phyloP scores from a whole-genome alignment of 768 basidiomycete genomes.

The Phylloporus scabripes region DNA sequence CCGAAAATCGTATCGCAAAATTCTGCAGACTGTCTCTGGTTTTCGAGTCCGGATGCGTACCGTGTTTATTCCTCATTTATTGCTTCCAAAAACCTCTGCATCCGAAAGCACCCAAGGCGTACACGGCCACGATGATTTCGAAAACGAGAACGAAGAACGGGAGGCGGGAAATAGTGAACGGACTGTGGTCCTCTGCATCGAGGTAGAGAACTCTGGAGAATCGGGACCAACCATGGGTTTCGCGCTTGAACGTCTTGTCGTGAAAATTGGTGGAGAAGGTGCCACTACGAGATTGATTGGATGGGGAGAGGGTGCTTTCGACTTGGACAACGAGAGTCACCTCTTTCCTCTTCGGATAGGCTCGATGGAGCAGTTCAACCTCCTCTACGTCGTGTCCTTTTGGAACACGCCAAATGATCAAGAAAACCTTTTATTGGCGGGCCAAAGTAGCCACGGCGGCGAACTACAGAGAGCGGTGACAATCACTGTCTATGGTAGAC shows the following conservation, averaged over 20 bases:
- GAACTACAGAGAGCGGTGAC: conserved; percentile 73
- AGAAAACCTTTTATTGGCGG: conserved; percentile 32
- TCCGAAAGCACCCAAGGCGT: conserved; percentile 29
- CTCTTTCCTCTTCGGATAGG: conserved; percentile 72
- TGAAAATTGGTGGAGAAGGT: conserved; percentile 69
- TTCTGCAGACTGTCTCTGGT: conserved; percentile 72
- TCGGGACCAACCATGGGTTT: conserved; percentile 58
- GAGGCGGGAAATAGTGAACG: conserved; percentile 75
- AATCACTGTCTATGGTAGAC: conserved; percentile 74
- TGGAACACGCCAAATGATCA: conserved; percentile 57
- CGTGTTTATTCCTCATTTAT: conserved; percentile 81
- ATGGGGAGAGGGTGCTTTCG: conserved; percentile 40
- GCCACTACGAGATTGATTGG: conserved; percentile 45
- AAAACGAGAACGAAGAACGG: conserved; percentile 42
- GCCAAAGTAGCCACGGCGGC: conserved; percentile 28
- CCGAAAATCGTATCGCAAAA: conserved; percentile 81
- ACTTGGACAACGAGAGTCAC: conserved; percentile 32
- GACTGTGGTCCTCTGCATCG: conserved; percentile 86
- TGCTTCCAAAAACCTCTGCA: conserved; percentile 44
- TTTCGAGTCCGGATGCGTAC: conserved; percentile 93
- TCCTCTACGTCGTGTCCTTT: conserved; percentile 87
- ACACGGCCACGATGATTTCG: conserved; percentile 32
- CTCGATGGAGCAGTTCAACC: conserved; percentile 76
- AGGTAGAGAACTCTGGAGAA: conserved; percentile 79
- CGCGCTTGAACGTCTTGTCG: conserved; percentile 67